phyloP scores from a whole-genome alignment of 2,329 filamentous ascomycete species.

The Beauveria caledonica region DNA sequence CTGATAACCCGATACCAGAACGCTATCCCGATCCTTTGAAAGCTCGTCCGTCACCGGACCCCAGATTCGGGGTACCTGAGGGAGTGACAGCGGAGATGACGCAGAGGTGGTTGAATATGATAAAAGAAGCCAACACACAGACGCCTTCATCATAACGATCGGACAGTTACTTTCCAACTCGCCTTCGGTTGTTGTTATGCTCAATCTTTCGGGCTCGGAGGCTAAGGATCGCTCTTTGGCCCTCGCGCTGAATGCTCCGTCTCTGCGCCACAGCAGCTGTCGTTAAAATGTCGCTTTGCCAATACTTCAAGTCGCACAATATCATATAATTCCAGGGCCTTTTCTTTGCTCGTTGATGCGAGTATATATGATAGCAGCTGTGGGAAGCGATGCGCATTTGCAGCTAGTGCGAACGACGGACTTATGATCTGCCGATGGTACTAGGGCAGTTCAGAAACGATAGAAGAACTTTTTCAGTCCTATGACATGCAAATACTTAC shows the following conservation, averaged over 20 bases:
- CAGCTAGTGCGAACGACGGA: not conserved
- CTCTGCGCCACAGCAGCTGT: not conserved
- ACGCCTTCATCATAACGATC: not conserved
- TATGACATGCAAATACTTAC: not conserved
- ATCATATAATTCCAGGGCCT: not conserved
- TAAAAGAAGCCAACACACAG: slow-evolving; percentile 16
- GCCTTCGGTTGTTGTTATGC: not conserved
- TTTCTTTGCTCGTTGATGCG: not conserved
- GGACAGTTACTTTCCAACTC: too few species aligned
- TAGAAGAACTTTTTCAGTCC: too few species aligned
- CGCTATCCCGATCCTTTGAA: slow-evolving; percentile 39
- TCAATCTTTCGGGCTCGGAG: not conserved
- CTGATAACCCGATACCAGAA: slow-evolving; percentile 22
- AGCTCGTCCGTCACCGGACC: slow-evolving; percentile 25
- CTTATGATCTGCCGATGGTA: too few species aligned
- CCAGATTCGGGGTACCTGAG: slow-evolving; percentile 26
- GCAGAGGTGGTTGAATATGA: slow-evolving; percentile 27
- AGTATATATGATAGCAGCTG: too few species aligned
- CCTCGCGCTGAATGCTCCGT: too few species aligned
- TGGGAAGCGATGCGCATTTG: not conserved
- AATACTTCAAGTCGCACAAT: not conserved
- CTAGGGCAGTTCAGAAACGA: too few species aligned
- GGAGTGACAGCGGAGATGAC: slow-evolving; percentile 35
- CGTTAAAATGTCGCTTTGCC: not conserved
- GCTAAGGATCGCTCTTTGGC: not conserved